Percentiles rank a stretch among this genome's conserved stretches.
Evolutionary conservation across 2,329 filamentous ascomycete genomes (phyloP).

Genomic region (Aspergillus sp.): DNA sequence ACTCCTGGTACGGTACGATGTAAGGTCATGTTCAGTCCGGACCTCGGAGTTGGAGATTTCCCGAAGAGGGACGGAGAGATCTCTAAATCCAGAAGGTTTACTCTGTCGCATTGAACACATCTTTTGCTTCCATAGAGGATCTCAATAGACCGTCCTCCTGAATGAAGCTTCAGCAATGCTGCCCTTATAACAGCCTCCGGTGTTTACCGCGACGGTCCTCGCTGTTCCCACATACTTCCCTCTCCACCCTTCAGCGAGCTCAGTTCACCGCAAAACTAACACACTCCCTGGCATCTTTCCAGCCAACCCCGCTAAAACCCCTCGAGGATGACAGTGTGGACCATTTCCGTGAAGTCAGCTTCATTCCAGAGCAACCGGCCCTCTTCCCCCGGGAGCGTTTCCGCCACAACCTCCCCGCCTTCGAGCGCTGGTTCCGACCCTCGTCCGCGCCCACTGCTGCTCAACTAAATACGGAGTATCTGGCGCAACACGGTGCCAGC

Average conservation of each 20-base stretch:
- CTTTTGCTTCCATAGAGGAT: neutral
- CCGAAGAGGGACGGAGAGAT: neutral
- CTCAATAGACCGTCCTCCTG: constrained; percentile 9
- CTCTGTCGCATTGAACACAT: neutral
- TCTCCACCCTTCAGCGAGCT: neutral
- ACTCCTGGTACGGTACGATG: too few species aligned
- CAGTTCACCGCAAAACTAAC: neutral
- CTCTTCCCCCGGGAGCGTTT: constrained; percentile 49
- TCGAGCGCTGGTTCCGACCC: constrained; percentile 58
- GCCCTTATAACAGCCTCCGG: constrained; percentile 11
- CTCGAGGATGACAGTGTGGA: constrained; percentile 37
- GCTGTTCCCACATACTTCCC: neutral
- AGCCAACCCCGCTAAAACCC: constrained; percentile 3
- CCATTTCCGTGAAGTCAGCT: constrained; percentile 54
- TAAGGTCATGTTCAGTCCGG: neutral
- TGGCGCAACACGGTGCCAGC: constrained; percentile 44
- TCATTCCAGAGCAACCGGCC: constrained; percentile 52
- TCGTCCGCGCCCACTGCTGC: constrained; percentile 28
- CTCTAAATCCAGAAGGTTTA: neutral
- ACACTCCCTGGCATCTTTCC: constrained; percentile 3
- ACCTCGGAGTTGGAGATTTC: constrained; percentile 8
- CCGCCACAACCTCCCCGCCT: constrained; percentile 48
- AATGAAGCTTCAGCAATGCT: constrained; percentile 29
- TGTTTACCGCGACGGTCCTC: constrained; percentile 7
- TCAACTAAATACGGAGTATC: constrained; percentile 43